Percentiles rank a stretch among this genome's conserved stretches.
Evolutionary conservation across 2,329 filamentous ascomycete genomes (phyloP).

Genomic region (Didymella keratinophila): DNA sequence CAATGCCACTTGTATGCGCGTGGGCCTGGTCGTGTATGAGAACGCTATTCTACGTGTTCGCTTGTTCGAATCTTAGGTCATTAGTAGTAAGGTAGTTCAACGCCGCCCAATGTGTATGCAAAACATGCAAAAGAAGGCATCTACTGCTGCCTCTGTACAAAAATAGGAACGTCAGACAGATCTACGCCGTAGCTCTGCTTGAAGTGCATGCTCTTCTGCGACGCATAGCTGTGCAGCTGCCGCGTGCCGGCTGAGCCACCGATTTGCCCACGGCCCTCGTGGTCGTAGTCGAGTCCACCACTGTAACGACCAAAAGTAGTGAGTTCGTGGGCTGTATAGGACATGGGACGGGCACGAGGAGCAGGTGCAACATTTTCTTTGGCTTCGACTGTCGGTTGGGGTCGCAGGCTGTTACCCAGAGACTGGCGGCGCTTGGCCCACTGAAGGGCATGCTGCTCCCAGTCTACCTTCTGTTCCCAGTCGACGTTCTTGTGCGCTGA

Average conservation of each 20-base stretch:
- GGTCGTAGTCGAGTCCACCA: slow-evolving; percentile 48
- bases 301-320: slow-evolving; percentile 44
- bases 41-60: slow-evolving; percentile 7
- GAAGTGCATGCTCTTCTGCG: slow-evolving; percentile 42
- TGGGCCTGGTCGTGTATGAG: slow-evolving; percentile 3
- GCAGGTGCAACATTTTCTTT: slow-evolving; percentile 15
- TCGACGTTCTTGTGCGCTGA: slow-evolving; percentile 25
- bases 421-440: slow-evolving; percentile 45
- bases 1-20: background rate
- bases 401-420: slow-evolving; percentile 37
- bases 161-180: slow-evolving; percentile 44
- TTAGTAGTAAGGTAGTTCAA: slow-evolving; percentile 9
- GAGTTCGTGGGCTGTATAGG: slow-evolving; percentile 14
- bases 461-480: slow-evolving; percentile 28
- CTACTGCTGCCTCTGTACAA: slow-evolving; percentile 30
- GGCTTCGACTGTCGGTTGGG: slow-evolving; percentile 11
- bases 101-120: slow-evolving; percentile 6
- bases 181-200: slow-evolving; percentile 44
- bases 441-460: slow-evolving; percentile 38
- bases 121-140: background rate
- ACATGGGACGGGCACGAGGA: slow-evolving; percentile 9
- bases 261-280: slow-evolving; percentile 43
- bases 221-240: slow-evolving; percentile 40
- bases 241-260: slow-evolving; percentile 50
- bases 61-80: slow-evolving; percentile 11